These are phyloP conservation scores for Porogramme epimiltina DNA, from an alignment of 1,284 basidiomycete species.

Conservation along the genomic window DNA sequence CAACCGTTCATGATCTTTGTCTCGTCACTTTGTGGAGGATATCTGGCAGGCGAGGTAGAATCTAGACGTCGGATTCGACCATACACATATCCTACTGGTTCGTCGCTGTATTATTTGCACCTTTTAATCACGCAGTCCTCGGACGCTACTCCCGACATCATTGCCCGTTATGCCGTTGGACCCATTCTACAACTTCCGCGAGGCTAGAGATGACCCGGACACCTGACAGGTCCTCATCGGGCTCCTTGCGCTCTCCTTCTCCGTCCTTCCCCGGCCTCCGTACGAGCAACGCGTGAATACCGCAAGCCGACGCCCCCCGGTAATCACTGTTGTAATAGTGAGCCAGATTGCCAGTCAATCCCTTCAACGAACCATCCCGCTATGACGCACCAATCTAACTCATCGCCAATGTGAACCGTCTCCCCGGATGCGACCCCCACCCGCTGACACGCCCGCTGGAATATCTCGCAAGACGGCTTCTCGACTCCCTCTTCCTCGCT, in stretches of 20 bases:
- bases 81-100: constrained; percentile 10
- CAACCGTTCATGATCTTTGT: background rate
- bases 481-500: constrained; percentile 68
- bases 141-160: background rate
- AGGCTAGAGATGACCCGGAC: constrained; percentile 45
- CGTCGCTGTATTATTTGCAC: constrained; percentile 12
- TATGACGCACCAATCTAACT: constrained; percentile 54
- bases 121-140: constrained; percentile 10
- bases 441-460: constrained; percentile 41
- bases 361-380: background rate
- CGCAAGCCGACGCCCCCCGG: constrained; percentile 57
- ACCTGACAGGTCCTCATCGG: constrained; percentile 40
- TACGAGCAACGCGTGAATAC: constrained; percentile 61
- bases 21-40: too few relatives aligned
- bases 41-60: too few relatives aligned
- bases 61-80: too few relatives aligned
- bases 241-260: constrained; percentile 48
- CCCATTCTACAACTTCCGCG: constrained; percentile 39
- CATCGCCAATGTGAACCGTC: constrained; percentile 74
- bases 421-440: constrained; percentile 39
- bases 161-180: constrained; percentile 10
- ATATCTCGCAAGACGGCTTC: constrained; percentile 67
- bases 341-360: background rate
- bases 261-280: constrained; percentile 50
- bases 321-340: constrained; percentile 60